Base-by-base conservation (phyloP, 176 grass and related monocot species). In the Eleusine coracana region DNA sequence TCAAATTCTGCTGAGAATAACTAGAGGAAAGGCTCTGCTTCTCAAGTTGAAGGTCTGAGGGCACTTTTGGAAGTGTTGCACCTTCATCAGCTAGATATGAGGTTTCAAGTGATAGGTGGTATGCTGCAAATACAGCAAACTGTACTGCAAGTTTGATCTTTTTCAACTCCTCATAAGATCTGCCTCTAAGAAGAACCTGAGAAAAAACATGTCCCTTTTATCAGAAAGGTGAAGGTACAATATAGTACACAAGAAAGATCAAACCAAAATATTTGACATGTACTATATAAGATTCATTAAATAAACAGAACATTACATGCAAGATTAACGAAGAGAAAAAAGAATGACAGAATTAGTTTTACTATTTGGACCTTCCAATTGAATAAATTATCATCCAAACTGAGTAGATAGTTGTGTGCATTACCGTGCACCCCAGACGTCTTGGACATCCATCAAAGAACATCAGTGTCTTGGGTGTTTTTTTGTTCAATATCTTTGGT, bases 401-500 rank as follows among this genome's bases (percentile, higher is more conserved):
- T 15, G 58, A 71, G 51, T 18, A 0, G 31, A 85, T 31, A 82
- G 38, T 83, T 82, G 77, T 45, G 70, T 83, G 56, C 27, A 77
- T 93, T 95, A 99, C 96, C 93, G 93, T 96, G 91, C 96, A 99
- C 70, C 96, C 96, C 79, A 99, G 84, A 27, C 93, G 91, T 61
- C 88, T 95, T 77, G 96, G 96, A 85, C 96, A 99, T 60, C 96
- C 96, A 82, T 99, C 87, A 88, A 99, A 94, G 75, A 96, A 99
- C 96, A 99, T 99, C 80, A 99, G 87, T 83, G 93, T 99, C 86
- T 93, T 99, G 63, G 81, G 74, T 55, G 85, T 72, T 71, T 96
- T 99, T 82, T 88, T 99, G 64, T 84, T 89, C 44, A 80, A 74
- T 50, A 77, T 66, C 58, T 84, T 90, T 51, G 82, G 77, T 29